Base-by-base conservation (phyloP, 108 stramenopile species). In the Seminavis robusta region DNA sequence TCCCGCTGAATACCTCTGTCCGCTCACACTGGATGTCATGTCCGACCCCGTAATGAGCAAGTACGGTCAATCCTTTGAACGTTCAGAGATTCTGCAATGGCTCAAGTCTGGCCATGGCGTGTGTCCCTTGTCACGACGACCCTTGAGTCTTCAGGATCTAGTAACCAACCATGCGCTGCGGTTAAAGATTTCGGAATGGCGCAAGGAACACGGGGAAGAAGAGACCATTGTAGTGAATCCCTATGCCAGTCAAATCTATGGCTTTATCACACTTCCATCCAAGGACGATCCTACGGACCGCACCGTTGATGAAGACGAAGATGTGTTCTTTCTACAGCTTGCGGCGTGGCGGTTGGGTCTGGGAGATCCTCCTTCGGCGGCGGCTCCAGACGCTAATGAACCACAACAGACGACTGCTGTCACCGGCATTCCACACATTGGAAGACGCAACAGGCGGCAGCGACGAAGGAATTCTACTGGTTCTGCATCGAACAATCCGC, bases 1-100 rank as follows among this genome's bases (percentile, higher is more conserved):
- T 19, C 78, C 78, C 1, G 51, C 61, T 20, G 65, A 79, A 41
- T 79, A 75, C 65, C 61, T 75, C 38, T 79, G 78, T 38, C 78
- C 78, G 0, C 42, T 79, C 1, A 67, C 69, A 3, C 28, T 55
- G 57, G 41, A 38, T n/a, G 75, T 79, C 26, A 79, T 79, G 78
- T 62, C 32, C 8, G 70, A 75, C 62, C 78, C 78, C 2, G 70
- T 79, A 0, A 65, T 79, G 19, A 79, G 73, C 0, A 69, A 64
- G 10, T 58, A 68, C 33, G 77, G 77, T 1, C 20, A 56, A 11
- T 65, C 61, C 23, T 79, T 59, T 32, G 77, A 79, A 53, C 63
- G 73, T 11, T 37, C 43, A 1, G 64, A 63, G 0, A 71, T 79
- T 28, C 16, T 79, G 3, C 21, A 43, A 4, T 59, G 58, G 58